Conservation (phyloP, 768 basidiomycete species). For the Tulasnella sp. region DNA sequence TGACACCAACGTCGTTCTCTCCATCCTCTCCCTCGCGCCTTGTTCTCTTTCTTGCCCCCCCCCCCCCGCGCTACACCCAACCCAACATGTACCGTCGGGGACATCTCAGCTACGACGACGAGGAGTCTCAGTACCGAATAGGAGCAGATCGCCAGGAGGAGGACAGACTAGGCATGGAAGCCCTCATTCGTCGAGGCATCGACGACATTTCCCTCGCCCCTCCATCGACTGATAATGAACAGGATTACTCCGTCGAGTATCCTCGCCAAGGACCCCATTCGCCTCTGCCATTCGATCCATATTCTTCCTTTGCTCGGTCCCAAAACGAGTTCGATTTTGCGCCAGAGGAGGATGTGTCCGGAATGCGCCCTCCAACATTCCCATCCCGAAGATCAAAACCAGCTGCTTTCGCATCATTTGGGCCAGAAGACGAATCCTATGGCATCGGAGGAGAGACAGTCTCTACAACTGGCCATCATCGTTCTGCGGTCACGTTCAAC, state of each 20-base stretch:
- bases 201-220: constrained; percentile 67
- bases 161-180: constrained; percentile 71
- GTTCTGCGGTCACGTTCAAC: constrained; percentile 78
- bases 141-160: constrained; percentile 50
- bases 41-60: neutral
- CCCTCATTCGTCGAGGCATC: constrained; percentile 60
- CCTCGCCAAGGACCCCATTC: constrained; percentile 66
- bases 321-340: constrained; percentile 57
- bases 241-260: constrained; percentile 55
- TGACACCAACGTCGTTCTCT: neutral
- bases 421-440: constrained; percentile 56
- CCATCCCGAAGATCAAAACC: neutral
- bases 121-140: constrained; percentile 34
- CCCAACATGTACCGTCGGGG: constrained; percentile 23
- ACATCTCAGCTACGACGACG: constrained; percentile 49
- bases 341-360: constrained; percentile 49
- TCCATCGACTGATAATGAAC: constrained; percentile 36
- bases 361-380: constrained; percentile 29
- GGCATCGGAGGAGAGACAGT: constrained; percentile 64
- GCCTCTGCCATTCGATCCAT: constrained; percentile 57
- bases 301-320: constrained; percentile 41
- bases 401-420: constrained; percentile 37
- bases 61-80: constrained; percentile 21
- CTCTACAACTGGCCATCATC: constrained; percentile 86
- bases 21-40: neutral